A percentile compares a stretch with the other conserved stretches of the same genome.
Evolutionary conservation across 106 monocot genomes (phyloP).

Genomic region (Hemerocallis citrina): DNA sequence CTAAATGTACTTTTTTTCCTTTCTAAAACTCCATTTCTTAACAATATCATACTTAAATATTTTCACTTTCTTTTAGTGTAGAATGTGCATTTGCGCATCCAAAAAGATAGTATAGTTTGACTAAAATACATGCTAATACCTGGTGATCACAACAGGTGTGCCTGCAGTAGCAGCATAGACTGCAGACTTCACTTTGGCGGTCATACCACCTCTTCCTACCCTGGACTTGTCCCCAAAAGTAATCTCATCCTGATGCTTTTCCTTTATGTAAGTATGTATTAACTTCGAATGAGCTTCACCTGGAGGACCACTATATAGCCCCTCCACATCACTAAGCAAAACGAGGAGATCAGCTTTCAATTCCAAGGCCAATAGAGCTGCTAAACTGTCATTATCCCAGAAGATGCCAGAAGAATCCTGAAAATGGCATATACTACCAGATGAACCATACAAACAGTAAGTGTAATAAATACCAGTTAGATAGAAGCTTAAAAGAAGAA

Average conservation of each 20-base stretch:
- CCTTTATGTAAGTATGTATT: slow-evolving; percentile 76
- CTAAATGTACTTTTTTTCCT: no score
- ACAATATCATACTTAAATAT: no score
- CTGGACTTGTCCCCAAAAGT: slow-evolving; percentile 89
- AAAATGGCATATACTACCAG: background rate
- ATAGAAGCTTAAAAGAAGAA: no score
- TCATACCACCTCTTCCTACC: slow-evolving; percentile 87
- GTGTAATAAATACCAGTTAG: no score
- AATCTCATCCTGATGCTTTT: slow-evolving; percentile 62
- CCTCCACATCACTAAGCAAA: slow-evolving; percentile 87
- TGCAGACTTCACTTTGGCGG: slow-evolving; percentile 77
- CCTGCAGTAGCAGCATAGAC: slow-evolving; percentile 50
- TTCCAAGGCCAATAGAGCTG: slow-evolving; percentile 72
- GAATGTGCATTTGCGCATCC: no score
- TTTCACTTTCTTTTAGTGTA: no score
- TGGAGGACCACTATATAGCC: slow-evolving; percentile 80
- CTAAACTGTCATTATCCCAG: slow-evolving; percentile 97
- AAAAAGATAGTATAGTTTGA: no score
- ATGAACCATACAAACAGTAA: background rate
- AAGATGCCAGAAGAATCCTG: slow-evolving; percentile 87
- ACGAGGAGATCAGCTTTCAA: slow-evolving; percentile 82
- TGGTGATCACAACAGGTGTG: slow-evolving; percentile 79
- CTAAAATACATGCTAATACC: slow-evolving; percentile 35
- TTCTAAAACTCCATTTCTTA: no score
- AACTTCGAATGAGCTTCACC: slow-evolving; percentile 66